phyloP scores from a whole-genome alignment of 2,329 filamentous ascomycete species.

The Teratosphaeria viscida region DNA sequence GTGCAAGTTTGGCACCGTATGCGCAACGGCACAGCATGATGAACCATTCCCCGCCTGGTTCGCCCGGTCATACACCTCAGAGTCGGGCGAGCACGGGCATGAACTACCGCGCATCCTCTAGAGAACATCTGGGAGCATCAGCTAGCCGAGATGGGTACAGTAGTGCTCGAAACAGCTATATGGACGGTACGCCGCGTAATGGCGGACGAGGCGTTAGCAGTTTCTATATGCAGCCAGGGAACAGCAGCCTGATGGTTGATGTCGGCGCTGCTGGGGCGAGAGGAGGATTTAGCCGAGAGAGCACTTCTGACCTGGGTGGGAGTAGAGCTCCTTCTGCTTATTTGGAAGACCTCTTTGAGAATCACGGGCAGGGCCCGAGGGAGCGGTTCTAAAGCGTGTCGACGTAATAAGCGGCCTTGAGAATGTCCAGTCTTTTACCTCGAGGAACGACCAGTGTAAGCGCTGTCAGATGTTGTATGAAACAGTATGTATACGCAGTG shows the following conservation, averaged over 20 bases:
- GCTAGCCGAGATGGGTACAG: constrained; percentile 6
- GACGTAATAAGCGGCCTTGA: background rate
- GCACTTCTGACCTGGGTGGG: constrained; percentile 48
- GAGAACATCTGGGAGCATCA: constrained; percentile 3
- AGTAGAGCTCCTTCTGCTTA: constrained; percentile 78
- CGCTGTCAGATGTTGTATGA: background rate
- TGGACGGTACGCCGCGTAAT: constrained; percentile 6
- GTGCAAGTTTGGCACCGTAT: constrained; percentile 21
- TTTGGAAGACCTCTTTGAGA: constrained; percentile 79
- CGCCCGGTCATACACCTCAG: constrained; percentile 11
- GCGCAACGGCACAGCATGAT: constrained; percentile 16
- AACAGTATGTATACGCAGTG: background rate
- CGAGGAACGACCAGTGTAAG: background rate
- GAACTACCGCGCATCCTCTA: constrained; percentile 5
- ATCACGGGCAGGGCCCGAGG: constrained; percentile 41
- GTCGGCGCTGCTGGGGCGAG: constrained; percentile 10
- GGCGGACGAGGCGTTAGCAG: constrained; percentile 4
- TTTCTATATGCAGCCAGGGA: constrained; percentile 25
- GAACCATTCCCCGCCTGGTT: constrained; percentile 17
- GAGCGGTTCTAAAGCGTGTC: constrained; percentile 6
- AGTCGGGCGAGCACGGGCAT: constrained; percentile 8
- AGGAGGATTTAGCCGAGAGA: constrained; percentile 14
- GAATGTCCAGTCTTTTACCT: background rate
- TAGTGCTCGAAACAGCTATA: constrained; percentile 12
- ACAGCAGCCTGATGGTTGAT: constrained; percentile 23